phyloP scores from a whole-genome alignment of 116 monocot genomes.

The Posidonia oceanica region DNA sequence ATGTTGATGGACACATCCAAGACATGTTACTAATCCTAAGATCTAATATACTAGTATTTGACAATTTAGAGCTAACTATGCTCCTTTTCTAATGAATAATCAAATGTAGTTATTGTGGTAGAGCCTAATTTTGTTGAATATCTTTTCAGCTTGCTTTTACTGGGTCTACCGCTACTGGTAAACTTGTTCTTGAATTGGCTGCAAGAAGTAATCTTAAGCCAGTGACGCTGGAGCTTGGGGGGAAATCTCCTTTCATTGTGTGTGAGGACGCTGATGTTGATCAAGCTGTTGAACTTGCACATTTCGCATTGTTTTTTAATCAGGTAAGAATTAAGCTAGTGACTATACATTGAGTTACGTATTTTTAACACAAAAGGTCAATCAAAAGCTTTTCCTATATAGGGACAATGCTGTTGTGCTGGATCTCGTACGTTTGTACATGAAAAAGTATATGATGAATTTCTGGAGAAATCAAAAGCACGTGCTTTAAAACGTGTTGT shows the following conservation, averaged over 20 bases:
- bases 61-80: too few relatives aligned
- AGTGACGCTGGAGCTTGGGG: conserved; percentile 96
- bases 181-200: conserved; percentile 74
- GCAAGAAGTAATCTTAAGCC: conserved; percentile 91
- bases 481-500: conserved; percentile 76
- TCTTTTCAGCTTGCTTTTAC: conserved; percentile 73
- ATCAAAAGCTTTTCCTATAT: conserved; percentile 1
- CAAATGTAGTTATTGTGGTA: too few relatives aligned
- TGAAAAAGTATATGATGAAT: conserved; percentile 88
- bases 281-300: conserved; percentile 82
- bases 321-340: conserved; percentile 35
- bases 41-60: too few relatives aligned
- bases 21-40: too few relatives aligned
- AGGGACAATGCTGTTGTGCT: conserved; percentile 98
- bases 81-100: too few relatives aligned
- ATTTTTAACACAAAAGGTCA: too few relatives aligned
- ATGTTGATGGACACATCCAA: too few relatives aligned
- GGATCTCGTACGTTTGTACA: conserved; percentile 96
- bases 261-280: conserved; percentile 93
- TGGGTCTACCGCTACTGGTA: conserved; percentile 82
- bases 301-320: conserved; percentile 91
- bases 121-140: background rate
- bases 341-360: too few relatives aligned
- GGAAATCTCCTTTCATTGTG: conserved; percentile 90
- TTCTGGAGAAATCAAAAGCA: conserved; percentile 83